These are phyloP conservation scores for Phytophthora idaei DNA, from an alignment of 352 stramenopile species.

Conservation along the genomic window DNA sequence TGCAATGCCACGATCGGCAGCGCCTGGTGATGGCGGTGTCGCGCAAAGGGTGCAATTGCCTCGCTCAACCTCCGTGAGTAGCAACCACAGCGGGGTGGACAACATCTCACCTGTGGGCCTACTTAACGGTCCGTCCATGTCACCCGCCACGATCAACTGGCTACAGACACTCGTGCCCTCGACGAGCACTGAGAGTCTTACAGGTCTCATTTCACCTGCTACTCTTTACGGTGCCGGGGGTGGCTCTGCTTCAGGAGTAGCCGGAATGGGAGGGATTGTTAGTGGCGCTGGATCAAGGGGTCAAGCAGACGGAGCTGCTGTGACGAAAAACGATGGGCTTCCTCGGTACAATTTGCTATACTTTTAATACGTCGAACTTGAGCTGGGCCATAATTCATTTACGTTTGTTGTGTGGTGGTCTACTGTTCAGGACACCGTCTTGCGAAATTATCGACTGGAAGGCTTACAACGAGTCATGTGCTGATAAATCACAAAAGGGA, in stretches of 20 bases:
- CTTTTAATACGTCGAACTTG: not conserved
- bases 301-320: slow-evolving; percentile 17
- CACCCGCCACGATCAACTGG: slow-evolving; percentile 78
- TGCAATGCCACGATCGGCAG: slow-evolving; percentile 2
- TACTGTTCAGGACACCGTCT: slow-evolving; percentile 48
- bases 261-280: slow-evolving; percentile 19
- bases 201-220: slow-evolving; percentile 63
- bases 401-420: not conserved
- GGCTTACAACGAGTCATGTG: slow-evolving; percentile 74
- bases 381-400: not conserved
- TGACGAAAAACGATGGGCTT: slow-evolving; percentile 27
- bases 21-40: not conserved
- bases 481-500: slow-evolving; percentile 67
- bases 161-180: slow-evolving; percentile 78
- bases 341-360: slow-evolving; percentile 32
- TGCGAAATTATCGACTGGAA: slow-evolving; percentile 90
- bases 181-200: slow-evolving; percentile 63
- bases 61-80: slow-evolving; percentile 50
- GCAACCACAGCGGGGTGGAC: slow-evolving; percentile 46
- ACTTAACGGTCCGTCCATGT: slow-evolving; percentile 70
- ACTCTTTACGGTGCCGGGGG: slow-evolving; percentile 38
- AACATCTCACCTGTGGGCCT: slow-evolving; percentile 62
- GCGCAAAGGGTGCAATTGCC: slow-evolving; percentile 55
- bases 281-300: slow-evolving; percentile 19
- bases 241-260: slow-evolving; percentile 15